Conservation (phyloP, 2,329 filamentous ascomycete species). For the Trichoderma sp. region DNA sequence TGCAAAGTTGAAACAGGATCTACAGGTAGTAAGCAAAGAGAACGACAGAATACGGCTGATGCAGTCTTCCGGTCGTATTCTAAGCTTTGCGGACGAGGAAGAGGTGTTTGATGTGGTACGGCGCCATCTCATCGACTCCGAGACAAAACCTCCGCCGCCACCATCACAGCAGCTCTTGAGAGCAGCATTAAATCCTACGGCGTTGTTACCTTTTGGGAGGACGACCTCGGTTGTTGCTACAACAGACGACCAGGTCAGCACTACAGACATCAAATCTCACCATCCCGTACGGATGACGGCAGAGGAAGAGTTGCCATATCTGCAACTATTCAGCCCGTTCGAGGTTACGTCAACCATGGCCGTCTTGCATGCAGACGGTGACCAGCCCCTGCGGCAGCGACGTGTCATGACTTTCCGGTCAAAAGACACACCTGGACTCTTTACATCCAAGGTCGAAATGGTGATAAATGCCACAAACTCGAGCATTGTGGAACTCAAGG, state of each 20-base stretch:
- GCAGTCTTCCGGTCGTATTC: conserved; percentile 40
- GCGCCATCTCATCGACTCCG: conserved; percentile 39
- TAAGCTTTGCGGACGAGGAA: conserved; percentile 36
- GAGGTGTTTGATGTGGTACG: conserved; percentile 42
- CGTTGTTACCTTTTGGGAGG: conserved; percentile 51
- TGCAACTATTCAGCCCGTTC: conserved; percentile 70
- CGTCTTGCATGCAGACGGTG: conserved; percentile 39
- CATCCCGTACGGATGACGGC: conserved; percentile 62
- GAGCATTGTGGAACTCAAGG: conserved; percentile 50
- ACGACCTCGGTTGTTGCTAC: conserved; percentile 29
- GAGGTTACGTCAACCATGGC: conserved; percentile 56
- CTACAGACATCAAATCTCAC: conserved; percentile 56
- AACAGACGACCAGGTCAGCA: conserved; percentile 31
- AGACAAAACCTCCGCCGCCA: conserved; percentile 29
- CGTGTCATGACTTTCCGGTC: conserved; percentile 55
- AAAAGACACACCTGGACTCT: conserved; percentile 47
- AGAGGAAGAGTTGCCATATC: conserved; percentile 64
- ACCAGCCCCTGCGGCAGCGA: conserved; percentile 46
- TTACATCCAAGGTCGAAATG: conserved; percentile 57
- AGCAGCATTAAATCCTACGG: conserved; percentile 50
- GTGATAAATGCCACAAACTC: conserved; percentile 54
- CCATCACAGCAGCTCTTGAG: conserved; percentile 45
- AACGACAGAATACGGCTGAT: conserved; percentile 52
- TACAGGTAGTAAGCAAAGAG: conserved; percentile 56
- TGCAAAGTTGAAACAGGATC: conserved; percentile 54